Evolutionary conservation across 148 eudicot species (phyloP).

Genomic region (Rhododendron kiyosumense): DNA sequence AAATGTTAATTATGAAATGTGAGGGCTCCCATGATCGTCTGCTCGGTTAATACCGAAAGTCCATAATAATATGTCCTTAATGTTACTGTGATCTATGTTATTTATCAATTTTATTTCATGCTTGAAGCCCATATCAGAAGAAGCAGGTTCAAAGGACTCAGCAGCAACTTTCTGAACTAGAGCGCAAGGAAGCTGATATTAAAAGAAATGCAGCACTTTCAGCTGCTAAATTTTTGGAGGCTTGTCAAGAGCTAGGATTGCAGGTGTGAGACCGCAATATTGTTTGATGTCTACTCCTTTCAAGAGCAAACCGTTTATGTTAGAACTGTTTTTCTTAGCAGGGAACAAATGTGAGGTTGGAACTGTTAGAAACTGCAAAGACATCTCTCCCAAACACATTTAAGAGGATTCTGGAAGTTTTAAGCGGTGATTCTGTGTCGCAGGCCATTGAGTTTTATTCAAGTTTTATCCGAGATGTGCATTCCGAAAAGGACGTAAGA

Average conservation of each 20-base stretch:
- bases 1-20: conserved; percentile 97
- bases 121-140: conserved; percentile 80
- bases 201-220: conserved; percentile 91
- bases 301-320: not conserved
- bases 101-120: conserved; percentile 14
- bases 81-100: not conserved
- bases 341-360: conserved; percentile 83
- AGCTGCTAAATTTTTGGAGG: conserved; percentile 86
- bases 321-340: conserved; percentile 22
- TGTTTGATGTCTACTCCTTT: not conserved
- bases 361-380: conserved; percentile 76
- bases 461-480: conserved; percentile 63
- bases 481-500: conserved; percentile 70
- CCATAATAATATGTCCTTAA: not conserved
- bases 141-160: conserved; percentile 93
- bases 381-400: conserved; percentile 73
- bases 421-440: conserved; percentile 61
- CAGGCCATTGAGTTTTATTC: conserved; percentile 76
- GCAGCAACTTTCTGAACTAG: conserved; percentile 86
- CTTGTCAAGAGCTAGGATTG: conserved; percentile 92
- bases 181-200: conserved; percentile 88
- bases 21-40: conserved; percentile 17
- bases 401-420: conserved; percentile 61
- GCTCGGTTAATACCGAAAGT: not conserved
- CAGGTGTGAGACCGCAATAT: conserved; percentile 38